Base-by-base conservation (phyloP, 2,329 filamentous ascomycete species). In the Dothiorella sarmentorum region DNA sequence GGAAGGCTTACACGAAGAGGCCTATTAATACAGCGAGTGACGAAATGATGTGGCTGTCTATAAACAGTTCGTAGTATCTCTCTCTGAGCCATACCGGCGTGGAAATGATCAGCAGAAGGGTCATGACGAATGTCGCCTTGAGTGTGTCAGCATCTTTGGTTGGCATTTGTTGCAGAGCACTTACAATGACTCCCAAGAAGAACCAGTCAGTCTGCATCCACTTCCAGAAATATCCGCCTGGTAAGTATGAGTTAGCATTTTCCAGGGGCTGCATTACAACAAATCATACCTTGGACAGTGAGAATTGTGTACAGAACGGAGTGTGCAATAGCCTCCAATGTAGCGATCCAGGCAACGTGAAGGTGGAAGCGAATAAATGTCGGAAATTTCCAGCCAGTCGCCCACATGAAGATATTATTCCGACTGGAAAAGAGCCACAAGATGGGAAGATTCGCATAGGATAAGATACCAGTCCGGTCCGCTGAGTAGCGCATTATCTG, bases 341-440 rank as follows among this genome's bases (percentile, higher is more conserved):
- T 86, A 6, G 85, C 79, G 2, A 88, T 76, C 20, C 86, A 77
- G 0, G 87, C 86, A 3, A 86, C 76, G 77, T 85, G 85, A 0
- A 86, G 82, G 68, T 89, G 87, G 53, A 88, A 88, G 37, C 83
- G 79, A 63, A 84, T 88, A 65, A 84, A 89, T 0, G 84, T 85
- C 1, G 80, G 78, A 67, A 86, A 88, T 7, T 82, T 84, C 85
- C 86, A 89, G 0, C 86, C 86, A 0, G 87, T 89, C 0, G 85
- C 66, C 83, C 83, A 87, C 59, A 88, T 73, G 13, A 88, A 76
- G 0, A 85, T 65, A 55, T 89, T 88, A 61, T 89, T 90, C 9
- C 87, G 77, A 66, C 83, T 82, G 0, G 82, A 83, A 63, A 89
- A 89, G 0, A 89, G 69, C 84, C 85, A 88, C 0, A 89, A 72